These are phyloP conservation scores for Debaryomyces hansenii DNA, from an alignment of 805 yeast species.

Conservation along the genomic window DNA sequence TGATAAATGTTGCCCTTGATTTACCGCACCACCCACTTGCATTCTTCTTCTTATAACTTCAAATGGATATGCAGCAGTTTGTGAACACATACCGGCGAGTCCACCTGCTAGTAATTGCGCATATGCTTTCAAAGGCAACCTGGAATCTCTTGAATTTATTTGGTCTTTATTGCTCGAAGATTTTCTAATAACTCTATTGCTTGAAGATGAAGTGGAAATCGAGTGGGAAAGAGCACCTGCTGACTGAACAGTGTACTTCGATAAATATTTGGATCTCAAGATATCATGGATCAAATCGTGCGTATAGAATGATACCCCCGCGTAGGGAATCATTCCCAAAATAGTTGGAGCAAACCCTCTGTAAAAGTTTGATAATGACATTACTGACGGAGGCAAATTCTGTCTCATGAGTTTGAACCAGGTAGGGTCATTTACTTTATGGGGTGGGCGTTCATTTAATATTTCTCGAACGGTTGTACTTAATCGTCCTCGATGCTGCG, in stretches of 20 bases:
- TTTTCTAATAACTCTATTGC: constrained; percentile 16
- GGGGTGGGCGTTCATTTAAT: constrained; percentile 38
- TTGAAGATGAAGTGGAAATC: constrained; percentile 8
- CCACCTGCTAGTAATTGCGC: constrained; percentile 96
- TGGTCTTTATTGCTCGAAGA: constrained; percentile 17
- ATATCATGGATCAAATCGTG: constrained; percentile 91
- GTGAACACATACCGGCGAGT: constrained; percentile 91
- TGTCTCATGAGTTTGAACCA: constrained; percentile 38
- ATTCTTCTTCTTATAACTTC: constrained; percentile 92
- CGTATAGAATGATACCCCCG: constrained; percentile 94
- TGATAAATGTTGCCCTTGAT: constrained; percentile 57
- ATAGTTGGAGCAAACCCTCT: constrained; percentile 94
- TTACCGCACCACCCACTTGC: constrained; percentile 87
- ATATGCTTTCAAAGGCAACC: constrained; percentile 79
- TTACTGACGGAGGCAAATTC: constrained; percentile 28
- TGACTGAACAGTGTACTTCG: constrained; percentile 49
- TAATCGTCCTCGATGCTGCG: constrained; percentile 29
- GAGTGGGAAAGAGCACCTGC: constrained; percentile 12
- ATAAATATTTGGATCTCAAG: constrained; percentile 60
- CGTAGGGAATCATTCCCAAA: constrained; percentile 95
- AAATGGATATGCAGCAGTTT: constrained; percentile 95
- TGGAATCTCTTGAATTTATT: constrained; percentile 37
- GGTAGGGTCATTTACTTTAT: constrained; percentile 29
- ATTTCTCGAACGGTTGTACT: constrained; percentile 31
- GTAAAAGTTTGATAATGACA: constrained; percentile 69